Percentiles rank a stretch among this genome's conserved stretches.
Conservation (phyloP, 225 moss, liverwort and hornwort genomes). For the Pseudisothecium myosuroides region DNA sequence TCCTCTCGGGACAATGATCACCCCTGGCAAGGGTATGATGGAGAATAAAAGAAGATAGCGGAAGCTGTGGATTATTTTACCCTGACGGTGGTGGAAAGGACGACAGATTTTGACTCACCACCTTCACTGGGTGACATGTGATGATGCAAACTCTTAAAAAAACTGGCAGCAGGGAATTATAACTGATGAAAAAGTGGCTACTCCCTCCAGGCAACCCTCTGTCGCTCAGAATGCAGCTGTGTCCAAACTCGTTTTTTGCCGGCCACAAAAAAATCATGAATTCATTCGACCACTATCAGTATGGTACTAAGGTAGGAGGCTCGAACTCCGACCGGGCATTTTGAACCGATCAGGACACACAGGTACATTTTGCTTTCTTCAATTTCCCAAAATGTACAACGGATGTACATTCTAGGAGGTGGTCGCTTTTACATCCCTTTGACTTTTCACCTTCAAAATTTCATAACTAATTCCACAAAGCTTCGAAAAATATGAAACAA, state of each 20-base stretch:
- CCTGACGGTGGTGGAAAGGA: background rate
- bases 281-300: rapidly evolving
- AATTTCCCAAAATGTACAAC: too few relatives aligned
- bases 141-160: background rate
- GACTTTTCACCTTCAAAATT: too few relatives aligned
- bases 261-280: background rate
- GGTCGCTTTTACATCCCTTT: too few relatives aligned
- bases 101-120: background rate
- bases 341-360: too few relatives aligned
- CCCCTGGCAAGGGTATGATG: background rate
- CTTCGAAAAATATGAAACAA: too few relatives aligned
- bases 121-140: background rate
- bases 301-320: too few relatives aligned
- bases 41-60: background rate
- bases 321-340: too few relatives aligned
- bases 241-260: rapidly evolving
- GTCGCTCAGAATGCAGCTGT: too few relatives aligned
- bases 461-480: too few relatives aligned
- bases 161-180: background rate
- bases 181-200: background rate
- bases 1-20: background rate
- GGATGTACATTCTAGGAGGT: too few relatives aligned
- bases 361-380: too few relatives aligned
- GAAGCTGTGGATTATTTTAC: background rate
- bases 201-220: too few relatives aligned